phyloP scores from a whole-genome alignment of 1,139 yeast species.

The Yamadazyma conglobata region DNA sequence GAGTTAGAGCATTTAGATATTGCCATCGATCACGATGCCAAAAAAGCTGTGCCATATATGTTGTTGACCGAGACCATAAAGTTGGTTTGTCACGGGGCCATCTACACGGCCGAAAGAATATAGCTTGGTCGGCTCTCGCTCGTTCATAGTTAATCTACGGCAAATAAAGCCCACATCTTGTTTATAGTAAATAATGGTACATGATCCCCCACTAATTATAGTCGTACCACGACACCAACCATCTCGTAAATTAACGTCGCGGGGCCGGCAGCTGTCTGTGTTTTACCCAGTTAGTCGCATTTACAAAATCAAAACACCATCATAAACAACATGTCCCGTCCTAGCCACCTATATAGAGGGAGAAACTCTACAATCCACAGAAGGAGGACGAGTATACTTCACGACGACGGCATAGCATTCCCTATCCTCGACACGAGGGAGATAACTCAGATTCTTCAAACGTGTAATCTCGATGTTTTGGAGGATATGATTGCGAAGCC shows the following conservation, averaged over 20 bases:
- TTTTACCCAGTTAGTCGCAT: too few species aligned
- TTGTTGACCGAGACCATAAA: constrained; percentile 85
- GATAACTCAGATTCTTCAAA: constrained; percentile 56
- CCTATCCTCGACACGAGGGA: constrained; percentile 69
- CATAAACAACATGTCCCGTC: constrained; percentile 14
- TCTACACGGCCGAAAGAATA: constrained; percentile 84
- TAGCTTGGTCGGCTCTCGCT: too few species aligned
- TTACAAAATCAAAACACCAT: too few species aligned
- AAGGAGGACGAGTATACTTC: constrained; percentile 12
- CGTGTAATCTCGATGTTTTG: constrained; percentile 59
- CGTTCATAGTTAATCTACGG: too few species aligned
- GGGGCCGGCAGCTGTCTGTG: too few species aligned
- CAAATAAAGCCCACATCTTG: too few species aligned
- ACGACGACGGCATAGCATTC: constrained; percentile 37
- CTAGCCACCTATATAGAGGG: constrained; percentile 14
- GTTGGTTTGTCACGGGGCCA: constrained; percentile 79
- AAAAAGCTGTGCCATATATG: constrained; percentile 89
- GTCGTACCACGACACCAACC: too few species aligned
- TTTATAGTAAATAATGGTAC: too few species aligned
- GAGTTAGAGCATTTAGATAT: constrained; percentile 95
- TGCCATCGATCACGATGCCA: constrained; percentile 88
- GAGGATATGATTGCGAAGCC: constrained; percentile 68
- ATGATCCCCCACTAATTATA: too few species aligned
- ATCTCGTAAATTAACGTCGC: too few species aligned
- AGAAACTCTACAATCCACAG: constrained; percentile 15